These are phyloP conservation scores for Glaciozyma antarctica DNA, from an alignment of 768 basidiomycete species.

Conservation along the genomic window DNA sequence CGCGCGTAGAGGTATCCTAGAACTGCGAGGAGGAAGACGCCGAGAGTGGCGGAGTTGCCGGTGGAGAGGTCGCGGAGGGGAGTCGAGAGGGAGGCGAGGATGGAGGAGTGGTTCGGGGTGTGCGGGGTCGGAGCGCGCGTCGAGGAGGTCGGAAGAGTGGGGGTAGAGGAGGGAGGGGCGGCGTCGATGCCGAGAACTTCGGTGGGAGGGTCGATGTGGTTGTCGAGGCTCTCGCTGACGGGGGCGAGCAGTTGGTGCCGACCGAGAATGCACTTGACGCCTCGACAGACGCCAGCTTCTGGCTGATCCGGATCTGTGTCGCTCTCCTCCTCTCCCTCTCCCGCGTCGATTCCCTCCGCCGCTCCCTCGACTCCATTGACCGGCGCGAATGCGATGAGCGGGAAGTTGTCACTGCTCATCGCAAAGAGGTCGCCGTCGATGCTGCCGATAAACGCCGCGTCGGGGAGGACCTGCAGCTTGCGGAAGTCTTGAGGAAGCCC, in stretches of 20 bases:
- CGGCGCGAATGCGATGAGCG: slow-evolving; percentile 54
- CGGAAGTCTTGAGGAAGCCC: slow-evolving; percentile 53
- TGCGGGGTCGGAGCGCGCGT: slow-evolving; percentile 6
- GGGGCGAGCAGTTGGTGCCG: slow-evolving; percentile 12
- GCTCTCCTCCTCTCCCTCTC: not conserved
- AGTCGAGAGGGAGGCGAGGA: not conserved
- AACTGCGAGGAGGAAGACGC: not conserved
- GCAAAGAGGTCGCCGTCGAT: slow-evolving; percentile 56
- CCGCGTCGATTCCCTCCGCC: slow-evolving; percentile 17
- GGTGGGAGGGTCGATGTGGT: slow-evolving; percentile 12
- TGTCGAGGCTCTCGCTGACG: not conserved
- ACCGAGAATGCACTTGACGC: slow-evolving; percentile 30
- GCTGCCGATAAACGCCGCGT: slow-evolving; percentile 71
- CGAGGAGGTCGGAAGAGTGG: slow-evolving; percentile 15
- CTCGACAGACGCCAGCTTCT: slow-evolving; percentile 3
- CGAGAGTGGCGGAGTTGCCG: not conserved
- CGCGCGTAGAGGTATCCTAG: not conserved
- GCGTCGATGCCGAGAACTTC: slow-evolving; percentile 17
- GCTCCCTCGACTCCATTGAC: slow-evolving; percentile 14
- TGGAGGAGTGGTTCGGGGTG: not conserved
- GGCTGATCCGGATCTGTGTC: not conserved
- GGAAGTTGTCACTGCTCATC: slow-evolving; percentile 71
- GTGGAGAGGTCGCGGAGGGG: not conserved
- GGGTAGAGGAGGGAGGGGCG: slow-evolving; percentile 3
- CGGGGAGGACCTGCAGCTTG: slow-evolving; percentile 28